Percentiles rank a stretch among this genome's conserved stretches.
Evolutionary conservation across 345 rosid species (phyloP).

Genomic region (Rhodomyrtus tomentosa): DNA sequence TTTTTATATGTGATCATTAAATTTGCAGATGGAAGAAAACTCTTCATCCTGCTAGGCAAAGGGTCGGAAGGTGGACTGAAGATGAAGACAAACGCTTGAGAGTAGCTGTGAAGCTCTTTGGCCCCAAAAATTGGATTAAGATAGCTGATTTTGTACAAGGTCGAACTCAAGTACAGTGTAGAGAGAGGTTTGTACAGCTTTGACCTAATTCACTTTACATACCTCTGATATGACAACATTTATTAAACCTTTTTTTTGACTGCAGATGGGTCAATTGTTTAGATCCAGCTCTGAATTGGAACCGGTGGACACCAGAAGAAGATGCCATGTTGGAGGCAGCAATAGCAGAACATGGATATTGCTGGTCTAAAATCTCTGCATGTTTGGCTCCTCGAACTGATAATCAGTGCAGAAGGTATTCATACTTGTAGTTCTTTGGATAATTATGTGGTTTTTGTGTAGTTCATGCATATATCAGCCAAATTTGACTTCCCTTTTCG

Average conservation of each 20-base stretch:
- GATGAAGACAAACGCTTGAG: constrained; percentile 67
- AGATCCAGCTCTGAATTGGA: constrained; percentile 55
- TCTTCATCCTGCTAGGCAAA: constrained; percentile 43
- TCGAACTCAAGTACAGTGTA: constrained; percentile 64
- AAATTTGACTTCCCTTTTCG: background rate
- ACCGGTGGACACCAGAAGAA: constrained; percentile 72
- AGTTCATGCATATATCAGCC: background rate
- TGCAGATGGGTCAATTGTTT: constrained; percentile 72
- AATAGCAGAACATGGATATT: constrained; percentile 41
- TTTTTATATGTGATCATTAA: background rate
- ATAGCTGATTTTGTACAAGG: constrained; percentile 79
- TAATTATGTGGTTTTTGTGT: background rate
- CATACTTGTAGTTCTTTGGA: background rate
- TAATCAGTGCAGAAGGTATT: constrained; percentile 71
- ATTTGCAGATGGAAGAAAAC: constrained; percentile 68
- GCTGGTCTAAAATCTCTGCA: constrained; percentile 77
- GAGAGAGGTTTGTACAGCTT: constrained; percentile 48
- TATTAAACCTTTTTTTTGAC: constrained; percentile 1
- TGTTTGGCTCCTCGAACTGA: constrained; percentile 62
- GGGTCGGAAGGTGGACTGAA: constrained; percentile 48
- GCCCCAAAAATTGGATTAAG: constrained; percentile 71
- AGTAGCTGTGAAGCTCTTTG: constrained; percentile 78
- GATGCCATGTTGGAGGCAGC: constrained; percentile 58
- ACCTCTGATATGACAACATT: background rate
- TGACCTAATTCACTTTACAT: background rate